A percentile compares a stretch with the other conserved stretches of the same genome.
Evolutionary conservation across 2,329 filamentous ascomycete genomes (phyloP).

Genomic region (Nemania diffusa): DNA sequence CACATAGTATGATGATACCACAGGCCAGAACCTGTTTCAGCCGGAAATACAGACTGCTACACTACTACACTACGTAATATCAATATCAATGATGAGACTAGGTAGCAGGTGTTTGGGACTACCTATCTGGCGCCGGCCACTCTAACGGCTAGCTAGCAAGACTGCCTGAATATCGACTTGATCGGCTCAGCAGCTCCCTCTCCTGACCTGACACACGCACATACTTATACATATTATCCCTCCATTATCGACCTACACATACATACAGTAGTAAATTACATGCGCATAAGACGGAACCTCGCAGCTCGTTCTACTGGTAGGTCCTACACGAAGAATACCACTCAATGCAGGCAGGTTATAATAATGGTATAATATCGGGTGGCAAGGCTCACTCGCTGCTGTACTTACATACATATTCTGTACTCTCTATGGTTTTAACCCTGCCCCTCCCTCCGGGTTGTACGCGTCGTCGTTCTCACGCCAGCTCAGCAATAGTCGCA

Average conservation of each 20-base stretch:
- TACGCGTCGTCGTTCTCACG: slow-evolving; percentile 15
- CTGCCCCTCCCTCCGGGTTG: not conserved
- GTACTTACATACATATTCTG: too few species aligned
- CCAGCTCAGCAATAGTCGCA: slow-evolving; percentile 19
- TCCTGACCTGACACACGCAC: not conserved
- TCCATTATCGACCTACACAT: not conserved
- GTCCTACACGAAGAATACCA: slow-evolving; percentile 1
- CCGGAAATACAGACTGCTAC: slow-evolving; percentile 17
- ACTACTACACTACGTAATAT: slow-evolving; percentile 10
- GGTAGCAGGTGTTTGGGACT: slow-evolving; percentile 1
- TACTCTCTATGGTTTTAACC: too few species aligned
- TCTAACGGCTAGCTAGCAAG: too few species aligned
- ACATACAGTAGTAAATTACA: too few species aligned
- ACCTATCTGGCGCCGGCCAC: too few species aligned
- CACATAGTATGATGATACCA: slow-evolving; percentile 26
- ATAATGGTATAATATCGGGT: not conserved
- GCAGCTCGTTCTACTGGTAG: not conserved
- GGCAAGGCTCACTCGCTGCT: slow-evolving; percentile 11
- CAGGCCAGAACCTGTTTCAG: slow-evolving; percentile 33
- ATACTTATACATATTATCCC: too few species aligned
- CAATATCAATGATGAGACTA: slow-evolving; percentile 4
- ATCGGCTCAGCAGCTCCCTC: slow-evolving; percentile 5
- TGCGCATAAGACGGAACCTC: not conserved
- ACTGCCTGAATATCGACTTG: slow-evolving; percentile 2
- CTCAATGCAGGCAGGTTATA: not conserved